Conservation (phyloP, 139 green algal species). For the Chlorella sp. region DNA sequence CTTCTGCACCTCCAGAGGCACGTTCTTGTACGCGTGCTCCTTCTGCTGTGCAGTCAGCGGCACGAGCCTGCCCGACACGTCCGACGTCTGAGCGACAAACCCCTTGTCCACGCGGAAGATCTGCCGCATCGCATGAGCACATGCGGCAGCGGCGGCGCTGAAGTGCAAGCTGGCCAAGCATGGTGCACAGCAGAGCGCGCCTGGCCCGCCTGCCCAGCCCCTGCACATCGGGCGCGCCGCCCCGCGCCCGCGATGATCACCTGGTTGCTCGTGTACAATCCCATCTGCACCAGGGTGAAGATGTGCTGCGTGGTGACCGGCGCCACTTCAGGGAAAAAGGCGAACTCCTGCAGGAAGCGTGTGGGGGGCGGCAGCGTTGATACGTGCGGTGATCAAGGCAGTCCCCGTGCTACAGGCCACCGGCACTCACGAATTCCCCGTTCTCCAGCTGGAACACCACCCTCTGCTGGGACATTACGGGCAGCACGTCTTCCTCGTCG, state of each 20-base stretch:
- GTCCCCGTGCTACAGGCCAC: too few relatives aligned
- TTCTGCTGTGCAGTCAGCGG: constrained; percentile 49
- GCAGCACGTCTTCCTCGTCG: background rate
- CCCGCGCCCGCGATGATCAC: too few relatives aligned
- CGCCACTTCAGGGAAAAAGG: constrained; percentile 38
- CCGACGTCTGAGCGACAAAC: constrained; percentile 82
- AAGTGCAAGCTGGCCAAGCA: too few relatives aligned
- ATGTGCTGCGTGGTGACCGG: constrained; percentile 77
- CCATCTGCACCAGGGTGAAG: constrained; percentile 57
- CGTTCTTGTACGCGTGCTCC: constrained; percentile 46
- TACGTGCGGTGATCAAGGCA: too few relatives aligned
- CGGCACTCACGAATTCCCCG: background rate
- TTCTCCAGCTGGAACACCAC: background rate
- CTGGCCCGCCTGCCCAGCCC: too few relatives aligned
- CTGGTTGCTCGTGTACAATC: constrained; percentile 77
- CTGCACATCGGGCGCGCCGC: too few relatives aligned
- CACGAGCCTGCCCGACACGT: constrained; percentile 31
- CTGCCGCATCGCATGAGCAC: constrained; percentile 7
- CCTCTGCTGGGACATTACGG: background rate
- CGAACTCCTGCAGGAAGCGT: constrained; percentile 37
- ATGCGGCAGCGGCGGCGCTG: background rate
- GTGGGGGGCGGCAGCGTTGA: too few relatives aligned
- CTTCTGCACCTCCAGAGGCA: constrained; percentile 70
- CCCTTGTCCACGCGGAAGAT: constrained; percentile 65
- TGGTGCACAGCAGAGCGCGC: too few relatives aligned